These are phyloP conservation scores for Colletotrichum filicis DNA, from an alignment of 2,329 filamentous ascomycete genomes.

Conservation along the genomic window DNA sequence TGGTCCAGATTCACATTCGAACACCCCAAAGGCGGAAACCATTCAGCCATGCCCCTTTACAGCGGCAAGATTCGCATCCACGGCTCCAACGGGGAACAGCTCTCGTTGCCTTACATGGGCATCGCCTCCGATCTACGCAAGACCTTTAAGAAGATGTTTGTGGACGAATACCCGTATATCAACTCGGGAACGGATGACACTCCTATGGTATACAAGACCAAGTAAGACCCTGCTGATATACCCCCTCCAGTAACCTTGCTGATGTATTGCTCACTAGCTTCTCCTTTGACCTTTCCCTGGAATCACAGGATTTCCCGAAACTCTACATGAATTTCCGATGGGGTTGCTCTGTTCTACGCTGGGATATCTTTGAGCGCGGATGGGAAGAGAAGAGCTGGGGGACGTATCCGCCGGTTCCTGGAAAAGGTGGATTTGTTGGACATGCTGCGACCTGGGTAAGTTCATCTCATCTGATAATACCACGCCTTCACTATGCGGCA, in stretches of 20 bases:
- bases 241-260: background rate
- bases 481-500: no score
- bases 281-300: conserved; percentile 24
- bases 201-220: conserved; percentile 22
- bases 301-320: conserved; percentile 27
- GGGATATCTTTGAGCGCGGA: conserved; percentile 48
- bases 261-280: conserved; percentile 7
- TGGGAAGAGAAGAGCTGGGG: conserved; percentile 52
- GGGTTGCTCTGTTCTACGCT: conserved; percentile 20
- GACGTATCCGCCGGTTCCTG: conserved; percentile 51
- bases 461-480: background rate
- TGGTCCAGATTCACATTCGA: conserved; percentile 40
- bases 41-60: conserved; percentile 52
- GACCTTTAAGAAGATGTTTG: conserved; percentile 19
- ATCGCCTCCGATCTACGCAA: conserved; percentile 14
- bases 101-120: conserved; percentile 53
- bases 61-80: conserved; percentile 55
- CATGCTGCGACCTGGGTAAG: conserved; percentile 29
- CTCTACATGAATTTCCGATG: conserved; percentile 20
- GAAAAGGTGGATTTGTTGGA: conserved; percentile 52
- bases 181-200: conserved; percentile 1
- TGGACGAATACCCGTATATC: background rate
- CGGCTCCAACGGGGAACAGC: conserved; percentile 51
- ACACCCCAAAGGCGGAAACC: conserved; percentile 39
- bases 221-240: background rate